These are phyloP conservation scores for Exsudoporus frostii DNA, from an alignment of 768 basidiomycete genomes.

Conservation along the genomic window DNA sequence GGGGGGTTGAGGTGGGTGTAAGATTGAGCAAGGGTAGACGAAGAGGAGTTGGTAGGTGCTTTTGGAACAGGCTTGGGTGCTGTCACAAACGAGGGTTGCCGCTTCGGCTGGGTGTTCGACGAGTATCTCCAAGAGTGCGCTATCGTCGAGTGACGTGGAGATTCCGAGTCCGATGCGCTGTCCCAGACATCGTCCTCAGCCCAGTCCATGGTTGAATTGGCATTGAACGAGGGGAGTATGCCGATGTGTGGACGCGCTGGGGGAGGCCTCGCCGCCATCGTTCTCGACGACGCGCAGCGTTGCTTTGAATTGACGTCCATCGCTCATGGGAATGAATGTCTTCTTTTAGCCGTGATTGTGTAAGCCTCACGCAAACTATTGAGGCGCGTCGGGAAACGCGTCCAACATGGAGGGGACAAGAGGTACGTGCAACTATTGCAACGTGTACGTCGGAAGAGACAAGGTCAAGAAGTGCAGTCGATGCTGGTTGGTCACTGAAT, in stretches of 20 bases:
- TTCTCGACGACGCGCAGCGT: slow-evolving; percentile 20
- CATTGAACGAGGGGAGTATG: slow-evolving; percentile 47
- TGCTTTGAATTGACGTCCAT: neutral
- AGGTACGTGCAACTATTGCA: slow-evolving; percentile 25
- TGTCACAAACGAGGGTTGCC: slow-evolving; percentile 32
- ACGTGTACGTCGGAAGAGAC: slow-evolving; percentile 19
- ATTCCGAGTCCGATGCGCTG: slow-evolving; percentile 76
- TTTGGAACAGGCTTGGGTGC: slow-evolving; percentile 58
- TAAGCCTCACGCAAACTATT: no score
- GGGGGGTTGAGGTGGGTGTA: slow-evolving; percentile 79
- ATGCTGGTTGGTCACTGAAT: slow-evolving; percentile 18
- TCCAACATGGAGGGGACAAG: no score
- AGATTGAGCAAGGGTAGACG: slow-evolving; percentile 70
- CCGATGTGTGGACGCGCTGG: slow-evolving; percentile 74
- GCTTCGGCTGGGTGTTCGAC: slow-evolving; percentile 22
- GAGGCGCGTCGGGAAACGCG: neutral
- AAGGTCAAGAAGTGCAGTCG: slow-evolving; percentile 25
- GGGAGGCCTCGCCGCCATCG: slow-evolving; percentile 58
- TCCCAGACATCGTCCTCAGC: slow-evolving; percentile 90
- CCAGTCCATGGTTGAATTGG: slow-evolving; percentile 57
- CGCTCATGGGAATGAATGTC: slow-evolving; percentile 8
- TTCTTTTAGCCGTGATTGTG: neutral
- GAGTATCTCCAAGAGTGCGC: slow-evolving; percentile 43
- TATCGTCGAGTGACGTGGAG: slow-evolving; percentile 52
- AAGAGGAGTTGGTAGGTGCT: slow-evolving; percentile 47